Base-by-base conservation (phyloP, 176 grass and related monocot genomes). In the Rhynchospora tenuis region DNA sequence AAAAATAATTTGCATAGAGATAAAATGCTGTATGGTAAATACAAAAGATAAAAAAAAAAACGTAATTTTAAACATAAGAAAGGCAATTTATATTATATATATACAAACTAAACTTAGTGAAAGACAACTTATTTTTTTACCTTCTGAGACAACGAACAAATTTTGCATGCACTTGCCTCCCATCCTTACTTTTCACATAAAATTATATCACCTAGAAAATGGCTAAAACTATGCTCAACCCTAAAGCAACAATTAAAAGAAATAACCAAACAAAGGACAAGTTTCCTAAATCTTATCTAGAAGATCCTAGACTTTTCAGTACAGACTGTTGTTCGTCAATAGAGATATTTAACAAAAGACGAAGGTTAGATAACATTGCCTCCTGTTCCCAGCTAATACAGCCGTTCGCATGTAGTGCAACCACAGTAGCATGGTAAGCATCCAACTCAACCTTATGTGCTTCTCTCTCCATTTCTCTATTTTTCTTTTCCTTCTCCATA, bases 361-460 rank as follows among this genome's bases (percentile, higher is more conserved):
- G 94, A 12, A 97, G 83, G 61, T 94, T 73, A 15, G 71, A 85
- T 59, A 97, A 75, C 64, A 94, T 58, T 2, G 75, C 90, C 58
- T 81, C 85, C 87, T 91, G 86, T 80, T 88, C 81, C 94, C 92
- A 97, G 27, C 68, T 92, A 16, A 97, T 60, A 69, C 43, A 51
- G 1, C 92, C 87, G 5, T 81, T 85, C 4, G 86, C 85, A 60
- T 92, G 84, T 60, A 97, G 92, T 59, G 83, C 90, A 84, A 42
- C 71, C 77, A 89, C 74, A 2, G 89, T 88, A 14, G 71, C 43
- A 5, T 29, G 38, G 78, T 97, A 97, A 13, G 88, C 92, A 64
- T 92, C 75, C 83, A 94, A 82, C 76, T 94, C 87, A 59, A 92
- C 78, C 10, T 11, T 61, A 65, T 89, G 92, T 59, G 87, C 45